Evolutionary conservation across 495 filamentous ascomycete genomes (phyloP), one percentile per base, ranked within the genome.

Genomic region (Xylaria acuta): DNA sequence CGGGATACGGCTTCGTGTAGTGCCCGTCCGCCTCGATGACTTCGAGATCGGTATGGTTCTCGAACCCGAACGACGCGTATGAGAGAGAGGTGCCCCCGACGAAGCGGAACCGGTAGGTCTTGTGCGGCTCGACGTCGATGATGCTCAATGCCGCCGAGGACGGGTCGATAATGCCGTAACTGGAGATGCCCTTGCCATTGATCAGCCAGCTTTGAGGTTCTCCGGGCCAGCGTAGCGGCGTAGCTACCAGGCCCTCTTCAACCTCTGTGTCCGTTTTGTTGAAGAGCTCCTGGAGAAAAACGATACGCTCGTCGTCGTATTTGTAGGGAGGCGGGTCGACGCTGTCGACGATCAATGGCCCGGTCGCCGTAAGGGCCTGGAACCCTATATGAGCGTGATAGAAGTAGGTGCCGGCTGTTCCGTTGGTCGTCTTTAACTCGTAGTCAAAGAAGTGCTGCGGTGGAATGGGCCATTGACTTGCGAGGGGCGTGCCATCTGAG

Each of bases 391-490:
- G 87, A 1, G 84, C 86, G 72, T 89, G 86, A 63, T 88, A 89
- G 74, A 85, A 88, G 75, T 87, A 88, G 8, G 84, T 84, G 18
- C 86, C 87, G 2, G 86, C 82, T 69, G 84, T 79, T 16, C 80
- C 82, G 1, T 72, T 4, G 11, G 82, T 74, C 6, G 83, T 79
- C 16, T 73, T 73, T 12, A 88, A 76, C 75, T 89, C 85, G 72
- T 89, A 88, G 77, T 90, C 88, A 74, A 89, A 88, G 78, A 86
- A 89, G 72, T 88, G 81, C 2, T 78, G 59, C 25, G 86, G 85
- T 1, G 86, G 84, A 45, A 88, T 88, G 1, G 86, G 87, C 86
- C 86, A 88, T 71, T 89, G 85, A 43, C 80, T 79, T 2, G 80
- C 85, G 36, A 72, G 69, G 0, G 86, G 86, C 0, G 84, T 83